Evolutionary conservation across 2,329 filamentous ascomycete species (phyloP), one percentile per base, ranked within the genome.

Genomic region (Parastagonospora nodorum): DNA sequence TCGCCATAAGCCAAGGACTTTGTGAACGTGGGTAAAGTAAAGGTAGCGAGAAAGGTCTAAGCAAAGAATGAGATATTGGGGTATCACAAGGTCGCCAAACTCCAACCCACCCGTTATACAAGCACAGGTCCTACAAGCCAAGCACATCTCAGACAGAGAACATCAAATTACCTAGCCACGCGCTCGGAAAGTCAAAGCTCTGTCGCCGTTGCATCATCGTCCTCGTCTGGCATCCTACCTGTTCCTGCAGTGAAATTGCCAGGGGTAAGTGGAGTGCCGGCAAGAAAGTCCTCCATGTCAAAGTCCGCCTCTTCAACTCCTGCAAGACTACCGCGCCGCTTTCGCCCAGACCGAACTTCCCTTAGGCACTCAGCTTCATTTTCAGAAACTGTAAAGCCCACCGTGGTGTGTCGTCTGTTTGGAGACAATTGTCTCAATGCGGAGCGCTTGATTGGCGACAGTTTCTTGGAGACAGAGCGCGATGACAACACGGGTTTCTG

Each of bases 201-300:
- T n/a, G 58, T 64, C 14, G 55, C 57, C 3, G 55, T 59, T 19
- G 30, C 55, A 14, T 61, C 60, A 8, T 66, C 61, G 8, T 64
- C 60, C 2, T 69, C 63, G 5, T 60, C 56, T 2, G 52, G 58
- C 1, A 56, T 40, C 14, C 55, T 59, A 6, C 62, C 64, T 10
- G 66, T 68, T 1, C 64, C 65, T 12, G 53, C 44, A 14, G 48
- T 39, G 16, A 67, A 64, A n/a, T 55, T 52, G 8, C 57, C 65
- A 2, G 66, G 67, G 6, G 66, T 71, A 27, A 71, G 67, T 15
- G 72, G 71, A 28, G 76, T 76, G 5, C 72, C 71, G 8, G 68
- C 63, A 30, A 75, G 63, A n/a, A 77, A 58, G n/a, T 62, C 73
- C 40, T 71, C 72, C 45, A 68, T 73, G 32, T 72, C 74, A 44